Evolutionary conservation across 208 protist genomes (phyloP).

Genomic region (Leishmania aethiopica): DNA sequence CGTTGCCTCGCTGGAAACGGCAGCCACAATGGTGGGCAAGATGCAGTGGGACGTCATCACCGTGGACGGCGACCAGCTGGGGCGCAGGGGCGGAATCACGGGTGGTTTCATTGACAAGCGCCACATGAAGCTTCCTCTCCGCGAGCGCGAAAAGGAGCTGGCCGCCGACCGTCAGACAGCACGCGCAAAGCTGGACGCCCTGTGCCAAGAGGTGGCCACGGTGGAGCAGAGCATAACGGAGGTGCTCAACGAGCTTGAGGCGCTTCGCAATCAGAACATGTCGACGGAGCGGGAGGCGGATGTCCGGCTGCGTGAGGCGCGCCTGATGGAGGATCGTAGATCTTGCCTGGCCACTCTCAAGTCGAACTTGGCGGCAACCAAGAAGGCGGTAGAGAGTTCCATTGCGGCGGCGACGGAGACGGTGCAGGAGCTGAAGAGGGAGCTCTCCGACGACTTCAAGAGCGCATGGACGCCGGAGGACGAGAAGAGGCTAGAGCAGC

Average conservation of each 20-base stretch:
- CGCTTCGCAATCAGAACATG: slow-evolving; percentile 52
- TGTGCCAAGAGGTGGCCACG: slow-evolving; percentile 72
- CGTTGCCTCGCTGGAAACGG: slow-evolving; percentile 86
- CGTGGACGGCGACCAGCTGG: slow-evolving; percentile 90
- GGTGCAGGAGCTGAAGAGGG: slow-evolving; percentile 41
- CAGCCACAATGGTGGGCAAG: slow-evolving; percentile 53
- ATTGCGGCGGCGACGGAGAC: slow-evolving; percentile 38
- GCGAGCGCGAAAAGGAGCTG: slow-evolving; percentile 54
- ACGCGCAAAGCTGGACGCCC: slow-evolving; percentile 39
- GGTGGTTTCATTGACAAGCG: slow-evolving; percentile 95
- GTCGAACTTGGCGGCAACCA: slow-evolving; percentile 46
- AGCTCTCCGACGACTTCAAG: slow-evolving; percentile 70
- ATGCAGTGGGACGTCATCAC: slow-evolving; percentile 96
- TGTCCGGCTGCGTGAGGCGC: slow-evolving; percentile 33
- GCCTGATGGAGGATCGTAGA: slow-evolving; percentile 47
- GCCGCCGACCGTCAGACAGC: slow-evolving; percentile 26
- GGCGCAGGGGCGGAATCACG: slow-evolving; percentile 92
- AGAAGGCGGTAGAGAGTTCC: slow-evolving; percentile 49
- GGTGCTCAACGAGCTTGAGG: slow-evolving; percentile 75
- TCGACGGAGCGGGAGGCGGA: slow-evolving; percentile 57
- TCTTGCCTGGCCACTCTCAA: slow-evolving; percentile 45
- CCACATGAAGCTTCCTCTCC: slow-evolving; percentile 77
- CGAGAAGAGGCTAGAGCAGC: slow-evolving; percentile 67
- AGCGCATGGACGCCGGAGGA: slow-evolving; percentile 60
- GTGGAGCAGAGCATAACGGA: slow-evolving; percentile 83